These are phyloP conservation scores for Limonomyces culmigenus DNA, from an alignment of 1,284 basidiomycete genomes.

Conservation along the genomic window DNA sequence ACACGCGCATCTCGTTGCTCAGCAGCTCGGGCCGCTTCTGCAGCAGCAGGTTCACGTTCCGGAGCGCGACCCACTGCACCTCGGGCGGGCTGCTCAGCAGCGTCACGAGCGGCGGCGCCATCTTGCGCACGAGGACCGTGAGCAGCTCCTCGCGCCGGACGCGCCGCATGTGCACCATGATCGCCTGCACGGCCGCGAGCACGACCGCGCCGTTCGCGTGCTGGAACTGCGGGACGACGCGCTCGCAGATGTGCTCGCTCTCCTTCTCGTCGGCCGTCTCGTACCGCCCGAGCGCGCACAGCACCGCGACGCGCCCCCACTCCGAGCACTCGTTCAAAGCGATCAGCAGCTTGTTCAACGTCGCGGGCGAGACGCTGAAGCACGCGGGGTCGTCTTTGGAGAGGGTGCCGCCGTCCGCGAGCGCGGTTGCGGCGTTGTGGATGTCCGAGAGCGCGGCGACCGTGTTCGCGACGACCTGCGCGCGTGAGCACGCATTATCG, in stretches of 20 bases:
- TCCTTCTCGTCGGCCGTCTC: slow-evolving; percentile 78
- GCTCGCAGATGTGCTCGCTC: slow-evolving; percentile 96
- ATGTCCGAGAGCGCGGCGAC: slow-evolving; percentile 91
- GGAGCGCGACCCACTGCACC: slow-evolving; percentile 92
- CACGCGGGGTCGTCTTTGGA: slow-evolving; percentile 46
- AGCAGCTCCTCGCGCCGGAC: slow-evolving; percentile 77
- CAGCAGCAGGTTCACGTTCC: slow-evolving; percentile 92
- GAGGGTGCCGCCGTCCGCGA: slow-evolving; percentile 30
- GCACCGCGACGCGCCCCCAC: slow-evolving; percentile 91
- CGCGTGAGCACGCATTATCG: slow-evolving; percentile 3
- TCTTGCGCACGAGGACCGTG: slow-evolving; percentile 83
- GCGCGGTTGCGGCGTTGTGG: slow-evolving; percentile 47
- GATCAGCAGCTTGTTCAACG: slow-evolving; percentile 83
- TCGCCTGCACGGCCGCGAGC: slow-evolving; percentile 74
- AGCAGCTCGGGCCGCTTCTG: slow-evolving; percentile 86
- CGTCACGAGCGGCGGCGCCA: slow-evolving; percentile 90
- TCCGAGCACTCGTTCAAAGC: slow-evolving; percentile 98
- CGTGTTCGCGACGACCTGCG: slow-evolving; percentile 88
- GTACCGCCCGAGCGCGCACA: slow-evolving; percentile 80
- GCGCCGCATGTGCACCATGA: slow-evolving; percentile 90
- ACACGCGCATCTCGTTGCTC: slow-evolving; percentile 92
- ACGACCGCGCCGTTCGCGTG: slow-evolving; percentile 94
- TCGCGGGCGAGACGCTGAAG: slow-evolving; percentile 69
- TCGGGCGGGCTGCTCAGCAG: slow-evolving; percentile 64
- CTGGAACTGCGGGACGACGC: slow-evolving; percentile 96